A percentile compares a stretch with the other conserved stretches of the same genome.
These are phyloP conservation scores for Schwanniomyces polymorphus DNA, from an alignment of 805 yeast species.

Conservation along the genomic window DNA sequence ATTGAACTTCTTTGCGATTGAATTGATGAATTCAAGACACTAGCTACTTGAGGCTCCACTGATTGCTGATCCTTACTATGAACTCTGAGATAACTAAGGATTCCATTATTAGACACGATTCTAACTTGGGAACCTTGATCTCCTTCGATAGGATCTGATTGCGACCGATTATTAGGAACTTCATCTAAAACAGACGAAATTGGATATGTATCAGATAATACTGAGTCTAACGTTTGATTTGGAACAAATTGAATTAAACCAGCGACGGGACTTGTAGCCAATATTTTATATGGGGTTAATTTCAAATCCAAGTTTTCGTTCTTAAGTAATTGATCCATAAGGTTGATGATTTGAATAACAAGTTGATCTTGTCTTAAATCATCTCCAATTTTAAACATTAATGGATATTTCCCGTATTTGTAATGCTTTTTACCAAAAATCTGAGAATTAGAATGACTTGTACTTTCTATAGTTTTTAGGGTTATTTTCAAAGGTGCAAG, in stretches of 20 bases:
- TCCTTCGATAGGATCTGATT: not conserved
- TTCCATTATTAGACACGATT: conserved; percentile 54
- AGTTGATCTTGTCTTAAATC: conserved; percentile 95
- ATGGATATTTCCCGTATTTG: conserved; percentile 55
- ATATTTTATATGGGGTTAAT: conserved; percentile 83
- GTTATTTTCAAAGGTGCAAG: conserved; percentile 84
- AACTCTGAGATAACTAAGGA: conserved; percentile 64
- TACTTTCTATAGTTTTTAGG: conserved; percentile 53
- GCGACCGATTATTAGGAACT: conserved; percentile 6
- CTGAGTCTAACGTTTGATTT: conserved; percentile 82
- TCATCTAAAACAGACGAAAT: conserved; percentile 4
- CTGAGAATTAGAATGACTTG: conserved; percentile 18
- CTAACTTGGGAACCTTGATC: not conserved
- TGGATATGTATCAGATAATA: conserved; percentile 47
- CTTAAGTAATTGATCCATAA: conserved; percentile 85
- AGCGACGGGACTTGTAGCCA: conserved; percentile 88
- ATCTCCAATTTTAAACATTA: conserved; percentile 95
- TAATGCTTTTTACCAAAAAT: conserved; percentile 31
- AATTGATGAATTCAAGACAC: conserved; percentile 16
- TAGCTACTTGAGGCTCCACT: conserved; percentile 24
- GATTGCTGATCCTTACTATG: conserved; percentile 43
- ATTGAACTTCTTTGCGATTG: conserved; percentile 9
- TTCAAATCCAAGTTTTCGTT: conserved; percentile 89
- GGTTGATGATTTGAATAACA: conserved; percentile 86
- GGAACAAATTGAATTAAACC: conserved; percentile 96